Evolutionary conservation across 805 yeast species (phyloP).

Genomic region (Monosporozyma yasuniensis): DNA sequence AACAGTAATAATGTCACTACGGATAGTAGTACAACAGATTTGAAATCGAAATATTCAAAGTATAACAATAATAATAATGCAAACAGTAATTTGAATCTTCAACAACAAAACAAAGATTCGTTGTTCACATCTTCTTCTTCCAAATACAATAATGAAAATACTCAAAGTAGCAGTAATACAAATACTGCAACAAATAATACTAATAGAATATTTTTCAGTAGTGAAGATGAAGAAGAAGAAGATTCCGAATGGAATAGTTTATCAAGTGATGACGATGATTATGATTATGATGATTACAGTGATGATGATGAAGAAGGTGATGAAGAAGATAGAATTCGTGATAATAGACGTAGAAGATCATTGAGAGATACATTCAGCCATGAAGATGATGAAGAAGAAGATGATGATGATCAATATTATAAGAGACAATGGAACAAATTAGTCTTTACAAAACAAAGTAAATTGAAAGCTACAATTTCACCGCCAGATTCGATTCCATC

Average conservation of each 20-base stretch:
- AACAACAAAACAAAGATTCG: slow-evolving; percentile 4
- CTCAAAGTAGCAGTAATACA: slow-evolving; percentile 4
- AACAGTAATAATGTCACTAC: background rate
- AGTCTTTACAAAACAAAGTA: slow-evolving; percentile 15
- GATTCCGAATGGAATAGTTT: slow-evolving; percentile 29
- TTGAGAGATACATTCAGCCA: background rate
- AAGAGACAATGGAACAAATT: slow-evolving; percentile 28
- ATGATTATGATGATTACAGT: slow-evolving; percentile 16
- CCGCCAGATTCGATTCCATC: background rate
- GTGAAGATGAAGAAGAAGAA: slow-evolving; percentile 24
- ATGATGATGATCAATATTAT: slow-evolving; percentile 27
- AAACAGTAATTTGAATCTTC: background rate
- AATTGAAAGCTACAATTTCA: background rate
- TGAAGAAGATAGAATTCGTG: slow-evolving; percentile 15
- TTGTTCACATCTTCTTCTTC: slow-evolving; percentile 2
- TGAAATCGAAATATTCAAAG: background rate
- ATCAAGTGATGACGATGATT: slow-evolving; percentile 17
- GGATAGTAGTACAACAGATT: background rate
- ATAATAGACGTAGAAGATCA: background rate
- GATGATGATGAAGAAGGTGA: slow-evolving; percentile 16
- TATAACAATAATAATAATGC: background rate
- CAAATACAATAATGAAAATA: slow-evolving; percentile 1
- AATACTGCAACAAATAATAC: slow-evolving; percentile 8
- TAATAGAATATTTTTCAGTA: slow-evolving; percentile 24
- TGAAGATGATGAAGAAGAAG: slow-evolving; percentile 21